Conservation (phyloP, 129 eudicot species). For the Lactuca saligna region DNA sequence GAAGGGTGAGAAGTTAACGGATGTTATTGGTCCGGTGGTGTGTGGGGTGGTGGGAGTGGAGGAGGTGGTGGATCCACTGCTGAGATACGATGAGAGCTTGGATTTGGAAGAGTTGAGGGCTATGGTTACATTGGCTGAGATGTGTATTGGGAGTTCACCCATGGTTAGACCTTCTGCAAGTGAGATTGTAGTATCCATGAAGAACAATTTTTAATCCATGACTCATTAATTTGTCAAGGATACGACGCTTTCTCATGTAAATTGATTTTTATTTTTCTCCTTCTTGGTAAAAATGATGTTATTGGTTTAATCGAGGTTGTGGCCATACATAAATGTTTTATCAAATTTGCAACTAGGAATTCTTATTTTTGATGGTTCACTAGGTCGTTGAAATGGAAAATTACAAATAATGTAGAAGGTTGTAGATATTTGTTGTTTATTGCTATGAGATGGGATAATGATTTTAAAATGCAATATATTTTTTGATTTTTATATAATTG, state of each 20-base stretch:
- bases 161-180: constrained; percentile 56
- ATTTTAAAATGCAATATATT: too few relatives aligned
- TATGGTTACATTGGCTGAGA: constrained; percentile 46
- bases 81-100: constrained; percentile 16
- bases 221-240: neutral
- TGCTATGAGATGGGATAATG: too few relatives aligned
- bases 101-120: constrained; percentile 52
- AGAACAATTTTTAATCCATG: constrained; percentile 7
- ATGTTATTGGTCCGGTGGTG: constrained; percentile 28
- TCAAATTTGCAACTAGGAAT: too few relatives aligned
- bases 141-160: constrained; percentile 48
- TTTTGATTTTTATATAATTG: too few relatives aligned
- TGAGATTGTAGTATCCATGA: constrained; percentile 46
- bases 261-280: too few relatives aligned
- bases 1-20: constrained; percentile 42
- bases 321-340: too few relatives aligned
- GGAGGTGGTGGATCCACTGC: constrained; percentile 51
- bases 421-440: too few relatives aligned
- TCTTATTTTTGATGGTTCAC: too few relatives aligned
- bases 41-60: constrained; percentile 36
- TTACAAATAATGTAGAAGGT: too few relatives aligned
- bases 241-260: neutral
- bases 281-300: too few relatives aligned
- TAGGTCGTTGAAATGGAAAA: too few relatives aligned
- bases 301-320: too few relatives aligned